These are phyloP conservation scores for Gymnopilus dilepis DNA, from an alignment of 768 basidiomycete species.

Conservation along the genomic window DNA sequence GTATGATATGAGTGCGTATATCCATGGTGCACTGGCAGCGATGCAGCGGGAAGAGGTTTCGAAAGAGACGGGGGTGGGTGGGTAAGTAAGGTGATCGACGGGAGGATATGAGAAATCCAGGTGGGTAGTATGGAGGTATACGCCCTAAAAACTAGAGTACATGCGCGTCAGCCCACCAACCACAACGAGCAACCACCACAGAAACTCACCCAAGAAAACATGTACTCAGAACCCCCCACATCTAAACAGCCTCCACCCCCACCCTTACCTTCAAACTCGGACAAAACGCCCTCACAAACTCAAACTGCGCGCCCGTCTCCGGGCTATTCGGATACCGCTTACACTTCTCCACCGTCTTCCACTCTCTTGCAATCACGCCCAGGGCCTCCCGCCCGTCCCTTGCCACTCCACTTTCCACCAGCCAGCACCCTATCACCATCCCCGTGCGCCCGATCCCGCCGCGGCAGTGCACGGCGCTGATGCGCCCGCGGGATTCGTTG, in stretches of 20 bases:
- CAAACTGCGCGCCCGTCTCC: conserved; percentile 80
- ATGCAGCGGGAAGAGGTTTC: no score
- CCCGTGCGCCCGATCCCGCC: conserved; percentile 81
- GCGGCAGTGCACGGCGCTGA: conserved; percentile 78
- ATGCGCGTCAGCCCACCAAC: neutral
- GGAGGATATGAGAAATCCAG: no score
- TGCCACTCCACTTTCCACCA: conserved; percentile 69
- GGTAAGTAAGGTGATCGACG: no score
- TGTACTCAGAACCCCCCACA: neutral
- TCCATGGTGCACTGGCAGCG: no score
- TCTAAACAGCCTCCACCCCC: conserved; percentile 13
- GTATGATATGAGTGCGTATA: no score
- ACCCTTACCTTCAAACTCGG: conserved; percentile 19
- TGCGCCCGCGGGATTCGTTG: conserved; percentile 61
- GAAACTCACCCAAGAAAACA: neutral
- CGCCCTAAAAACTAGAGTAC: neutral
- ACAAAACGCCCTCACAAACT: conserved; percentile 70
- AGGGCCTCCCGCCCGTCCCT: conserved; percentile 69
- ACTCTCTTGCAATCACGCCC: conserved; percentile 66
- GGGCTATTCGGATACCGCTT: conserved; percentile 76
- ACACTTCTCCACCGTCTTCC: conserved; percentile 81
- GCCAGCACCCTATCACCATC: conserved; percentile 71
- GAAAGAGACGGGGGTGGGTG: no score
- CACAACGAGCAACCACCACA: neutral
- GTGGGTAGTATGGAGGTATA: no score